A percentile compares a stretch with the other conserved stretches of the same genome.
Evolutionary conservation across 352 stramenopile species (phyloP).

Genomic region (Pythium grandisporangium): DNA sequence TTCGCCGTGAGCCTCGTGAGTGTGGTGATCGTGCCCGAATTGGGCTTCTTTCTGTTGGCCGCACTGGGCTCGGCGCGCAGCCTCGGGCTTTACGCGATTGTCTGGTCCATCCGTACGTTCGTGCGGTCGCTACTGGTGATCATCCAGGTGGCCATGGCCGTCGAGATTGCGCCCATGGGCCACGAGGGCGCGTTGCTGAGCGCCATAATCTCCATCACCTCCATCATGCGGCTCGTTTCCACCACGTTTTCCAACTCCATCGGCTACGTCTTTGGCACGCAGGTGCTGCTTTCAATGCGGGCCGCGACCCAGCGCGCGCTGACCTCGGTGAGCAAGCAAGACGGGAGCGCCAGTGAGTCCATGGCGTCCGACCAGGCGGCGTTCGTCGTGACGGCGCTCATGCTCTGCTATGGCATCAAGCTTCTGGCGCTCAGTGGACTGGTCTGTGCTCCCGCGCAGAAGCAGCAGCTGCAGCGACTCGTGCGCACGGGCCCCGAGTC

Average conservation of each 20-base stretch:
- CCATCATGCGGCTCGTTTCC: constrained; percentile 19
- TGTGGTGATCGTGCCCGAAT: constrained; percentile 16
- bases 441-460: not conserved
- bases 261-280: not conserved
- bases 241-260: not conserved
- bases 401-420: not conserved
- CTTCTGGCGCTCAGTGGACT: not conserved
- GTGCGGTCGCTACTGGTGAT: constrained; percentile 21
- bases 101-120: constrained; percentile 25
- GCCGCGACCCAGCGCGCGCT: not conserved
- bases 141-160: constrained; percentile 22
- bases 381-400: not conserved
- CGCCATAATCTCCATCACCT: constrained; percentile 27
- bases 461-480: not conserved
- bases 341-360: not conserved
- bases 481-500: not conserved
- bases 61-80: constrained; percentile 15
- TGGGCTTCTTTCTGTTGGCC: constrained; percentile 15
- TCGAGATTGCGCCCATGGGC: constrained; percentile 31
- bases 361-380: not conserved
- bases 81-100: constrained; percentile 21
- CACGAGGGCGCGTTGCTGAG: constrained; percentile 31
- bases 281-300: not conserved
- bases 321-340: not conserved
- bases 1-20: constrained; percentile 13